Base-by-base conservation (phyloP, 805 yeast species). In the Cyberlindnera nakhonratchasimensis region DNA sequence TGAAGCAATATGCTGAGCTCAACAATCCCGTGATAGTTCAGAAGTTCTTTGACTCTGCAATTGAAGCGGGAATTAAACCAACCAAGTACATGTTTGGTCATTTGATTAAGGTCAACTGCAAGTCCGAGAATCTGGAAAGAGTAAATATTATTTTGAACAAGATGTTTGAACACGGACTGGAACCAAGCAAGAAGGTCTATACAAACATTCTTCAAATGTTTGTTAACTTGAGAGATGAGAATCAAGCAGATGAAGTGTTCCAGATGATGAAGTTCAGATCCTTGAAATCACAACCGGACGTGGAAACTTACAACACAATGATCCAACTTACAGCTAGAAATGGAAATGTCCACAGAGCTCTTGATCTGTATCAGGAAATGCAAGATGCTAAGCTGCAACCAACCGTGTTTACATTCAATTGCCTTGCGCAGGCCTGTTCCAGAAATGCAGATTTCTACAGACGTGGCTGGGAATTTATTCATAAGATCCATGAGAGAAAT, bases 231-330 rank as follows among this genome's bases (percentile, higher is more conserved):
- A 65, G 57, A 43, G 74, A 75, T 41, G 77, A 70, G 46, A 60
- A 67, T 14, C 79, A 82, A 47, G 95, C 96, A 0, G 74, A 75
- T 42, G 79, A 79, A 34, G 67, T 86, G 2, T 93, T 93, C 63
- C 88, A 83, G 50, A 78, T 87, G 47, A 80, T 93, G 89, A 91
- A 88, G 58, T 91, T 86, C 59, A 61, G 83, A 51, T 79, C 93
- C 1, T 55, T 69, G 5, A 66, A 69, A 21, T 78, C 89, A 13
- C 72, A 77, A 37, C 96, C 98, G 0, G 84, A 80, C 36, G 55
- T 76, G 0, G 62, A 65, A 14, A 77, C 89, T 1, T 93, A 89
- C 61, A 79, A 82, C 44, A 75, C 84, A 6, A 77, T 89, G 69
- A 75, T 91, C 11, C 71, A 79, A 10, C 68, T 86, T 7, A 79